Evolutionary conservation across 1,284 basidiomycete species (phyloP).

Genomic region (Ustilago crameri): DNA sequence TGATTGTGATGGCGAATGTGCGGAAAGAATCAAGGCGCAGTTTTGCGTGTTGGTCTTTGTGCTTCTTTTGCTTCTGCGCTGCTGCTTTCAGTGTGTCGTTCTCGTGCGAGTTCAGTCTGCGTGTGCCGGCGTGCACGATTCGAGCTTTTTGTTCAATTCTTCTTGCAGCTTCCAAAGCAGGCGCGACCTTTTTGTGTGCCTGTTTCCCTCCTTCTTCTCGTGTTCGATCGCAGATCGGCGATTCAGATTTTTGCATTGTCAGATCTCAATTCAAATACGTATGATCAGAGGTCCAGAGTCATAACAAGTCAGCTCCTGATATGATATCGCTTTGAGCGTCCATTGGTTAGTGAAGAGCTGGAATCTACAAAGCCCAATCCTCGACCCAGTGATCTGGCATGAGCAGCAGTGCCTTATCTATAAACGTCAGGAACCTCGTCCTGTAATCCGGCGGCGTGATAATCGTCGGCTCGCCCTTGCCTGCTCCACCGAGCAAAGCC

Average conservation of each 20-base stretch:
- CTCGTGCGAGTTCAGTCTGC: conserved; percentile 30
- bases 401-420: conserved; percentile 59
- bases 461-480: conserved; percentile 65
- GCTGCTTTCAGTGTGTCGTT: conserved; percentile 10
- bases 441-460: conserved; percentile 67
- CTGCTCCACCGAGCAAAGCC: conserved; percentile 80
- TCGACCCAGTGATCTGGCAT: conserved; percentile 63
- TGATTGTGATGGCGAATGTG: conserved; percentile 6
- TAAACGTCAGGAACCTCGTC: conserved; percentile 64
- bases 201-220: conserved; percentile 5
- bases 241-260: background rate
- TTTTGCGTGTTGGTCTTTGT: conserved; percentile 40
- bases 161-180: conserved; percentile 43
- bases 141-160: conserved; percentile 20
- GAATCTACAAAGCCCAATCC: conserved; percentile 47
- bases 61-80: conserved; percentile 15
- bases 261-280: background rate
- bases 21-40: conserved; percentile 1
- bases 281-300: too few species aligned
- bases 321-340: too few species aligned
- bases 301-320: too few species aligned
- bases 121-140: conserved; percentile 1
- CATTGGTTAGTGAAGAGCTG: too few species aligned
- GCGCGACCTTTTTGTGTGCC: background rate
- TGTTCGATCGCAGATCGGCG: conserved; percentile 29